Evolutionary conservation across 169 alveolate species (phyloP).

Genomic region (Plasmodium knowlesi): DNA sequence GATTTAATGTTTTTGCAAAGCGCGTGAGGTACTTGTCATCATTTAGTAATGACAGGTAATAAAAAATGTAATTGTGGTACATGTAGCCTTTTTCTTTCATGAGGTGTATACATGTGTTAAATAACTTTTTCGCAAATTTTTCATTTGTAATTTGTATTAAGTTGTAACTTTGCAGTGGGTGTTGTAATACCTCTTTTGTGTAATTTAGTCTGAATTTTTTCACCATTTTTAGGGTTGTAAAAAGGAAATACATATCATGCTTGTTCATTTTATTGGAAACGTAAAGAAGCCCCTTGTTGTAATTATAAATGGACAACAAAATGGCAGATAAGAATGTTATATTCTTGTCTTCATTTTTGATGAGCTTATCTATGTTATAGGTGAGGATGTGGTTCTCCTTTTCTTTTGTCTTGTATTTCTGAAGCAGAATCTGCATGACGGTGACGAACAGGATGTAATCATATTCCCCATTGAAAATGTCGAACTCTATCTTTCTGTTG

Average conservation of each 20-base stretch:
- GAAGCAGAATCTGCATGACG: slow-evolving; percentile 62
- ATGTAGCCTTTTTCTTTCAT: slow-evolving; percentile 14
- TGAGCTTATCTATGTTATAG: slow-evolving; percentile 52
- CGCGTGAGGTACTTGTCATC: slow-evolving; percentile 45
- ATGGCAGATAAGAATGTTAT: slow-evolving; percentile 60
- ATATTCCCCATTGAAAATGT: slow-evolving; percentile 62
- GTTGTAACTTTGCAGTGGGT: background rate
- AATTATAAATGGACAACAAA: slow-evolving; percentile 53
- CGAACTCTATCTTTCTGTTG: slow-evolving; percentile 33
- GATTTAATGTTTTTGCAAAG: slow-evolving; percentile 39
- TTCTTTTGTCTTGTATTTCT: slow-evolving; percentile 51
- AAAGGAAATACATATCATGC: slow-evolving; percentile 53
- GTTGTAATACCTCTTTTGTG: background rate
- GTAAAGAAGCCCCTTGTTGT: slow-evolving; percentile 53
- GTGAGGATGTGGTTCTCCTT: slow-evolving; percentile 12
- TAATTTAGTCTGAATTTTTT: slow-evolving; percentile 11
- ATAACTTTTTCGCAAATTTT: slow-evolving; percentile 15
- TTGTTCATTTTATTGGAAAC: slow-evolving; percentile 50
- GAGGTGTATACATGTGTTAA: slow-evolving; percentile 40
- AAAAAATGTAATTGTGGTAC: slow-evolving; percentile 47
- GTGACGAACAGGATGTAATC: slow-evolving; percentile 60
- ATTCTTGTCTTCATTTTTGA: slow-evolving; percentile 54
- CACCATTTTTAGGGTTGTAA: slow-evolving; percentile 8
- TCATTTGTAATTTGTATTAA: background rate
- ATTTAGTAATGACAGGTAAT: slow-evolving; percentile 56